Evolutionary conservation across 345 rosid genomes (phyloP).

Genomic region (Boechera retrofracta): DNA sequence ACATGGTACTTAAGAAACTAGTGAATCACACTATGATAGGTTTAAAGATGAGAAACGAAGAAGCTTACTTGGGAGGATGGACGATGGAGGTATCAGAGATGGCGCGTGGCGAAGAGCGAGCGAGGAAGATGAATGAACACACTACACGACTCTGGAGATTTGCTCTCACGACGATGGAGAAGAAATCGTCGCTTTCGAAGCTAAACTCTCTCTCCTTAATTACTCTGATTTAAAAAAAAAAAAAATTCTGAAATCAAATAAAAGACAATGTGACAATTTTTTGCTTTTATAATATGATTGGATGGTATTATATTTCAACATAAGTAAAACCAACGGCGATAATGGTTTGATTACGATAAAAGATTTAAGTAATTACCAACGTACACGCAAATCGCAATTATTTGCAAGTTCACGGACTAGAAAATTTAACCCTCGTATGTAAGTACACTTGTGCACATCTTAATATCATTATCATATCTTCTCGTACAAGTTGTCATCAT

Average conservation of each 20-base stretch:
- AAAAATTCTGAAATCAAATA: background rate
- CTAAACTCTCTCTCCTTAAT: slow-evolving; percentile 20
- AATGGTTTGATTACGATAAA: too few relatives aligned
- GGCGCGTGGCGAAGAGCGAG: background rate
- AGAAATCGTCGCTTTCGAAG: slow-evolving; percentile 20
- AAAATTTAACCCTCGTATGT: too few relatives aligned
- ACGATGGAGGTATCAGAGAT: slow-evolving; percentile 17
- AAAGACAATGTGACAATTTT: slow-evolving; percentile 7
- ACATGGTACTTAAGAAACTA: too few relatives aligned
- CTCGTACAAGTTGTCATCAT: too few relatives aligned
- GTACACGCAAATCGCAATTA: too few relatives aligned
- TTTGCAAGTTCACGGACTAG: too few relatives aligned
- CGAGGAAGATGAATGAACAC: background rate
- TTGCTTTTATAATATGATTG: too few relatives aligned
- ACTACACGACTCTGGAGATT: slow-evolving; percentile 6
- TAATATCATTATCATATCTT: too few relatives aligned
- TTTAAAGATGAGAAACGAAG: background rate
- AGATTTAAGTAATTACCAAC: too few relatives aligned
- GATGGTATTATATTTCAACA: too few relatives aligned
- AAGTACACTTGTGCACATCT: too few relatives aligned
- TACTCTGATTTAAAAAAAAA: background rate
- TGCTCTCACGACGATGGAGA: slow-evolving; percentile 16
- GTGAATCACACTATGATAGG: background rate
- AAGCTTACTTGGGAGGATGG: slow-evolving; percentile 24
- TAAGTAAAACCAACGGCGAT: too few relatives aligned